These are phyloP conservation scores for Aureobasidium leucospermi DNA, from an alignment of 2,329 filamentous ascomycete genomes.

Conservation along the genomic window DNA sequence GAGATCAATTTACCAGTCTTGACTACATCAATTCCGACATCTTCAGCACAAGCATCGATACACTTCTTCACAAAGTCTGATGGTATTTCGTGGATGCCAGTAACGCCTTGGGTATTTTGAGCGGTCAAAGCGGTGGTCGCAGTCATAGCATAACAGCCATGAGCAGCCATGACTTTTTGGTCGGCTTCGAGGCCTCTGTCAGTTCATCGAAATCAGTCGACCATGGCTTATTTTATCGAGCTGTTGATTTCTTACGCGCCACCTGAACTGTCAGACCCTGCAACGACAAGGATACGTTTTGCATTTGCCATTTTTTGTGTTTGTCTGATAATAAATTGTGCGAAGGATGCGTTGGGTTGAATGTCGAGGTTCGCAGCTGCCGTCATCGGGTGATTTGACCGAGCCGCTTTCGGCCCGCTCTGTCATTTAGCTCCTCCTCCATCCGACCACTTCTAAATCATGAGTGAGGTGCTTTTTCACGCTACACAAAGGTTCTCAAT, in stretches of 20 bases:
- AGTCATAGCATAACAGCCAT: conserved; percentile 93
- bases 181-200: conserved; percentile 85
- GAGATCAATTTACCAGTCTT: conserved; percentile 65
- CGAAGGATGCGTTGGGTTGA: conserved; percentile 11
- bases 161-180: conserved; percentile 86
- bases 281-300: conserved; percentile 68
- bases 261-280: conserved; percentile 84
- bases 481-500: conserved; percentile 24
- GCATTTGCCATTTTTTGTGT: conserved; percentile 17
- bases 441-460: not conserved
- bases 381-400: not conserved
- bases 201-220: conserved; percentile 16
- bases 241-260: conserved; percentile 58
- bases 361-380: not conserved
- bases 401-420: conserved; percentile 2
- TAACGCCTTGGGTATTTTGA: conserved; percentile 83
- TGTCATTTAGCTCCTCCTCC: not conserved
- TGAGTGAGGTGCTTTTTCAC: not conserved
- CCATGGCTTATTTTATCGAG: not conserved
- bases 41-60: conserved; percentile 75
- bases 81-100: conserved; percentile 72
- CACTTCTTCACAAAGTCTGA: conserved; percentile 73
- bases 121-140: conserved; percentile 93
- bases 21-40: conserved; percentile 81
- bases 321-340: conserved; percentile 4